These are phyloP conservation scores for Kurtzmaniella quercitrusa DNA, from an alignment of 1,139 yeast genomes.

Conservation along the genomic window DNA sequence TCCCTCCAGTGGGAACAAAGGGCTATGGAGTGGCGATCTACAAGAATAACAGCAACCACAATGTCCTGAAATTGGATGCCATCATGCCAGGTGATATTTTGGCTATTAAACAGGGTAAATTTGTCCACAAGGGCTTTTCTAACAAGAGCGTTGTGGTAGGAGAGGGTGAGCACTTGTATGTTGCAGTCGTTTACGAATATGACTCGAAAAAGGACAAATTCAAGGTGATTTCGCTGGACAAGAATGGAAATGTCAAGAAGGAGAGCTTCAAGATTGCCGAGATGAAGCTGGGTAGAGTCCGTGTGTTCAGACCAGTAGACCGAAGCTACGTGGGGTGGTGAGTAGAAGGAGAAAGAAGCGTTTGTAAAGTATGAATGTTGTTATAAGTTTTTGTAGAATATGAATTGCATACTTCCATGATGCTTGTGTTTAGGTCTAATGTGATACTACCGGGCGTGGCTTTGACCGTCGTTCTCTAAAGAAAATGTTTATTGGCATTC, in stretches of 20 bases:
- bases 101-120: constrained; percentile 60
- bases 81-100: constrained; percentile 75
- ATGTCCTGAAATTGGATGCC: constrained; percentile 49
- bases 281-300: constrained; percentile 72
- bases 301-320: constrained; percentile 59
- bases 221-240: constrained; percentile 62
- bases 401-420: too few relatives aligned
- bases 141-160: constrained; percentile 38
- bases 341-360: background rate
- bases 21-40: constrained; percentile 74
- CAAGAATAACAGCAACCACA: constrained; percentile 53
- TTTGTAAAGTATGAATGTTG: too few relatives aligned
- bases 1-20: constrained; percentile 61
- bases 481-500: too few relatives aligned
- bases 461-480: too few relatives aligned
- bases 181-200: constrained; percentile 55
- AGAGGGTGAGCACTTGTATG: constrained; percentile 25
- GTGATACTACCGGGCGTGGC: too few relatives aligned
- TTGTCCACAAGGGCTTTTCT: constrained; percentile 59
- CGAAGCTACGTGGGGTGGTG: constrained; percentile 7
- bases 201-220: constrained; percentile 75
- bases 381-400: background rate
- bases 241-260: constrained; percentile 51
- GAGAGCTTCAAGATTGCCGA: constrained; percentile 67
- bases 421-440: too few relatives aligned